A percentile compares a stretch with the other conserved stretches of the same genome.
These are phyloP conservation scores for Dothideomycetes sp. DNA, from an alignment of 2,329 filamentous ascomycete genomes.

Conservation along the genomic window DNA sequence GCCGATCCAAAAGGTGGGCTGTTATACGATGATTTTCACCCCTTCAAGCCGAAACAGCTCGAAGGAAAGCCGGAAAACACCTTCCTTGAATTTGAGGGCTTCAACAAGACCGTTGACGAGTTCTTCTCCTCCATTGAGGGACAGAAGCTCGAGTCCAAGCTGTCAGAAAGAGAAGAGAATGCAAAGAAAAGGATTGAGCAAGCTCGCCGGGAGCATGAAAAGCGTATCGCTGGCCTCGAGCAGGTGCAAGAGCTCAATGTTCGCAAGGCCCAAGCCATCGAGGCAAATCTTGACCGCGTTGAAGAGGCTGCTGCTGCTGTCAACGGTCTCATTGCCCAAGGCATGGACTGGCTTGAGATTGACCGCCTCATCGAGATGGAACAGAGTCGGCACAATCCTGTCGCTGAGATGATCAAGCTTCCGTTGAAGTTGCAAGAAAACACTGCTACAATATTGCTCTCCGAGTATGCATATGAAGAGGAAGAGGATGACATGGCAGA, in stretches of 20 bases:
- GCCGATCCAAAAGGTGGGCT: slow-evolving; percentile 35
- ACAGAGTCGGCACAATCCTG: slow-evolving; percentile 66
- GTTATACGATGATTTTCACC: slow-evolving; percentile 91
- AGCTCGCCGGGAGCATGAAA: slow-evolving; percentile 73
- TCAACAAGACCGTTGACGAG: slow-evolving; percentile 89
- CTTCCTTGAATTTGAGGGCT: slow-evolving; percentile 68
- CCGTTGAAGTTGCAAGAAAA: slow-evolving; percentile 88
- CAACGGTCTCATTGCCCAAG: slow-evolving; percentile 80
- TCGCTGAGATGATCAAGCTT: slow-evolving; percentile 76
- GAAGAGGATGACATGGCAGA: slow-evolving; percentile 47
- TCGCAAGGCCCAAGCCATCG: slow-evolving; percentile 79
- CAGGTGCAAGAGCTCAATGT: slow-evolving; percentile 72
- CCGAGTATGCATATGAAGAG: slow-evolving; percentile 55
- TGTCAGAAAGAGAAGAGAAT: slow-evolving; percentile 69
- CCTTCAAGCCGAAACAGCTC: slow-evolving; percentile 76
- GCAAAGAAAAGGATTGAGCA: slow-evolving; percentile 78
- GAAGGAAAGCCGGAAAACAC: slow-evolving; percentile 52
- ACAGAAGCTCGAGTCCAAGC: slow-evolving; percentile 74
- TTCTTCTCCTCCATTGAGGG: slow-evolving; percentile 96
- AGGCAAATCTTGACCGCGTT: slow-evolving; percentile 81
- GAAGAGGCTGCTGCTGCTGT: slow-evolving; percentile 89
- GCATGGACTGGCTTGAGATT: slow-evolving; percentile 97
- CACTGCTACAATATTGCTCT: slow-evolving; percentile 67
- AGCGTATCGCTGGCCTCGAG: slow-evolving; percentile 73
- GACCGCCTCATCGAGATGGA: slow-evolving; percentile 80